phyloP scores from a whole-genome alignment of 305 asterid species.

The Fraxinus floribunda region DNA sequence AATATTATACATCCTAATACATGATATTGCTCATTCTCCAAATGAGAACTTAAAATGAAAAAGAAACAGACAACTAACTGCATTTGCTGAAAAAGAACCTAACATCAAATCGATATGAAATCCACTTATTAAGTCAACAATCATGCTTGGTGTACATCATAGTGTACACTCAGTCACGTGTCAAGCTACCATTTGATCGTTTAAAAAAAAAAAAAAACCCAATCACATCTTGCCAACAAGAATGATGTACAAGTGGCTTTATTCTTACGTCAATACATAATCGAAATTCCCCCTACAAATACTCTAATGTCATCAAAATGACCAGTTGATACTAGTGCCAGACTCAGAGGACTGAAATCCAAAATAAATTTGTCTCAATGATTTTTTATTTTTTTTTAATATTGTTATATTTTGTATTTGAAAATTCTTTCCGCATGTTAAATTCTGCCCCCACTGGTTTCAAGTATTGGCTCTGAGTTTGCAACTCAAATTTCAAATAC shows the following conservation, averaged over 20 bases:
- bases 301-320: constrained; percentile 28
- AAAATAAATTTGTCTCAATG: background rate
- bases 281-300: constrained; percentile 22
- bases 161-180: background rate
- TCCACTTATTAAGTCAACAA: constrained; percentile 26
- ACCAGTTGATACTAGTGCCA: constrained; percentile 1
- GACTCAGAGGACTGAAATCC: background rate
- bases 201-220: background rate
- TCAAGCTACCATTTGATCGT: background rate
- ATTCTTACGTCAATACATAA: background rate
- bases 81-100: constrained; percentile 35
- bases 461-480: background rate
- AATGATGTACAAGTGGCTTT: background rate
- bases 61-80: constrained; percentile 25
- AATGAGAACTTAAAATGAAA: constrained; percentile 28
- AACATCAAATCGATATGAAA: constrained; percentile 40
- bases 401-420: background rate
- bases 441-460: background rate
- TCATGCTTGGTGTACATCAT: background rate
- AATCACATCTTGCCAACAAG: background rate
- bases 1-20: constrained; percentile 30
- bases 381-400: background rate
- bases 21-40: constrained; percentile 27
- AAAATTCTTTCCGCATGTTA: background rate
- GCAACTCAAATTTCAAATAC: constrained; percentile 2